A percentile compares a stretch with the other conserved stretches of the same genome.
Conservation (phyloP, 2,329 filamentous ascomycete genomes). For the Claviceps arundinis region DNA sequence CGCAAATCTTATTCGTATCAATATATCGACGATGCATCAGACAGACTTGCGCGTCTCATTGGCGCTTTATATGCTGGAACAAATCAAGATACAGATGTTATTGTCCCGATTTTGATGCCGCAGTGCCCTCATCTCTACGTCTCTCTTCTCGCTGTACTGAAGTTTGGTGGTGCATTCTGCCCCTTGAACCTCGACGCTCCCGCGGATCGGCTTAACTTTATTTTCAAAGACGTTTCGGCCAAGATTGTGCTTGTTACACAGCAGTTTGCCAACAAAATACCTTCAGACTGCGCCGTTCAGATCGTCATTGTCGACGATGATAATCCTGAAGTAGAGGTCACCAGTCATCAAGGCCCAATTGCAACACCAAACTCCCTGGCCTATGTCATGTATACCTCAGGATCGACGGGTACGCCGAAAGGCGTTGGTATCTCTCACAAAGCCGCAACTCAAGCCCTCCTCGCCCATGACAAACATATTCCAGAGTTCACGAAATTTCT, state of each 20-base stretch:
- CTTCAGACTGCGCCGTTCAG: conserved; percentile 16
- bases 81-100: conserved; percentile 18
- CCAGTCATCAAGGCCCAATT: conserved; percentile 7
- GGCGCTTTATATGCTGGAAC: conserved; percentile 5
- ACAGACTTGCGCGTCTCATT: conserved; percentile 41
- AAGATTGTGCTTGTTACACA: conserved; percentile 51
- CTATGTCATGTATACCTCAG: conserved; percentile 90
- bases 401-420: conserved; percentile 80
- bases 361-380: conserved; percentile 40
- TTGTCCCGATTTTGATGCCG: conserved; percentile 66
- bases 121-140: conserved; percentile 71
- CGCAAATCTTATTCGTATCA: conserved; percentile 42
- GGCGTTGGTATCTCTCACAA: conserved; percentile 72
- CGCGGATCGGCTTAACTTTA: conserved; percentile 63
- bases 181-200: conserved; percentile 71
- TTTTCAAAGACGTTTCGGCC: conserved; percentile 64
- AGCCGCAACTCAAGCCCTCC: conserved; percentile 67
- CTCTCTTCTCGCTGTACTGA: conserved; percentile 62
- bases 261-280: conserved; percentile 29
- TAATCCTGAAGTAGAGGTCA: background rate
- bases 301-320: conserved; percentile 22
- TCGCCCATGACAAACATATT: conserved; percentile 69
- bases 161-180: conserved; percentile 75
- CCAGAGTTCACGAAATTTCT: conserved; percentile 68
- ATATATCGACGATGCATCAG: conserved; percentile 45